These are phyloP conservation scores for Lachnellula occidentalis DNA, from an alignment of 2,329 filamentous ascomycete species.

Conservation along the genomic window DNA sequence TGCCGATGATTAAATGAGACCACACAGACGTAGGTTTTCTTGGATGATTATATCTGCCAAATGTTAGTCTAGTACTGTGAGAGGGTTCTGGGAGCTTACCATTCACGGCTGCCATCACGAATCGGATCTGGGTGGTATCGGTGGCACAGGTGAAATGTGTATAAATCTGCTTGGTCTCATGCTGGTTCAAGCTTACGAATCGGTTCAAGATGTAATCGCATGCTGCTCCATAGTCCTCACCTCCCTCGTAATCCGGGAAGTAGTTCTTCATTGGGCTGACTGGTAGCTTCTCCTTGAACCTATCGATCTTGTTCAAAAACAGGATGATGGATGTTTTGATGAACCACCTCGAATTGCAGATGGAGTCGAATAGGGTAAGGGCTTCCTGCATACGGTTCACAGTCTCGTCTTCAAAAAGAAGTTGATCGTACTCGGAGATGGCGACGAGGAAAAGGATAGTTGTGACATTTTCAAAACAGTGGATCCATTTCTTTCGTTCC, in stretches of 20 bases:
- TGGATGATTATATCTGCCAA: conserved; percentile 94
- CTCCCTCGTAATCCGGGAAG: conserved; percentile 89
- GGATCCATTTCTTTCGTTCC: conserved; percentile 75
- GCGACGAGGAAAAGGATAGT: conserved; percentile 90
- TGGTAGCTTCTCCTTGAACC: conserved; percentile 80
- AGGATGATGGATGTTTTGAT: conserved; percentile 85
- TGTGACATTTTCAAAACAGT: conserved; percentile 75
- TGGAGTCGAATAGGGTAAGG: conserved; percentile 78
- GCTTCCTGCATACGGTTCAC: conserved; percentile 94
- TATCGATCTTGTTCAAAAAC: conserved; percentile 86
- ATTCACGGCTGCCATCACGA: conserved; percentile 99
- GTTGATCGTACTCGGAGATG: conserved; percentile 95
- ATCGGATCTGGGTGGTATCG: conserved; percentile 97
- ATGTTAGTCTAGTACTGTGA: conserved; percentile 37
- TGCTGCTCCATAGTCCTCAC: conserved; percentile 89
- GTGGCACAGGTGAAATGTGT: conserved; percentile 99
- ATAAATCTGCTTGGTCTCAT: conserved; percentile 99
- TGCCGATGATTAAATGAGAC: conserved; percentile 67
- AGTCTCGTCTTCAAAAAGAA: conserved; percentile 91
- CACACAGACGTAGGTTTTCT: conserved; percentile 95
- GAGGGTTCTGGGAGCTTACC: conserved; percentile 50
- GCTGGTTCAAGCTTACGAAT: conserved; percentile 97
- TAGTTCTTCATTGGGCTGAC: conserved; percentile 83
- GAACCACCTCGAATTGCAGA: conserved; percentile 87
- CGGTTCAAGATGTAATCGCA: conserved; percentile 99